These are phyloP conservation scores for Suhomyces atakaporum DNA, from an alignment of 1,139 yeast genomes.

Conservation along the genomic window DNA sequence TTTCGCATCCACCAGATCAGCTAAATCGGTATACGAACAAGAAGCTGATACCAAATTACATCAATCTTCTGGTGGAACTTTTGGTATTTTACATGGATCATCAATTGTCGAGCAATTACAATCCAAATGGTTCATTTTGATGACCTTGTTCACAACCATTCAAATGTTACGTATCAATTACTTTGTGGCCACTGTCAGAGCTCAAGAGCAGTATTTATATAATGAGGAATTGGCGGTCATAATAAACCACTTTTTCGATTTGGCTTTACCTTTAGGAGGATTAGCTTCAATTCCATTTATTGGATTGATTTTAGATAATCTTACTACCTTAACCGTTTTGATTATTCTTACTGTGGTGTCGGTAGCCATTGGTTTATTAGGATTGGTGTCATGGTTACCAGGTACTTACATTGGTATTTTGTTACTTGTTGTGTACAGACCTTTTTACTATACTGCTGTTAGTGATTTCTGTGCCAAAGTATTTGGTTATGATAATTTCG, in stretches of 20 bases:
- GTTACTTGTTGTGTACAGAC: slow-evolving; percentile 80
- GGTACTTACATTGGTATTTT: slow-evolving; percentile 63
- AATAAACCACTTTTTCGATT: slow-evolving; percentile 75
- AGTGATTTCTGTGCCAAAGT: slow-evolving; percentile 91
- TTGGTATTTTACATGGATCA: slow-evolving; percentile 79
- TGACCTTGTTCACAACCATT: slow-evolving; percentile 76
- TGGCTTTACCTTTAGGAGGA: slow-evolving; percentile 88
- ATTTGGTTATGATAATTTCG: slow-evolving; percentile 90
- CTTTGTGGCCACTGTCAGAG: slow-evolving; percentile 82
- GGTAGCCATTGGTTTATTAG: slow-evolving; percentile 64
- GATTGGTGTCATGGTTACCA: slow-evolving; percentile 56
- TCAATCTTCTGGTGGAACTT: slow-evolving; percentile 67
- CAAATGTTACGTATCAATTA: slow-evolving; percentile 91
- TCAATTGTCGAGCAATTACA: slow-evolving; percentile 62
- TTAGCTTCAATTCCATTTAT: slow-evolving; percentile 81
- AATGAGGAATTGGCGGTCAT: slow-evolving; percentile 53
- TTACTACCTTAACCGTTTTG: slow-evolving; percentile 63
- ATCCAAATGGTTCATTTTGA: slow-evolving; percentile 77
- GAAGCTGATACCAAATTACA: slow-evolving; percentile 59
- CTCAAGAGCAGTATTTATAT: slow-evolving; percentile 74
- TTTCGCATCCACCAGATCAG: slow-evolving; percentile 34
- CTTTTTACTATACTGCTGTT: slow-evolving; percentile 88
- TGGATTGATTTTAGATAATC: slow-evolving; percentile 76
- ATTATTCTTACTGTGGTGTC: slow-evolving; percentile 56
- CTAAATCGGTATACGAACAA: slow-evolving; percentile 64